Evolutionary conservation across 345 rosid species (phyloP).

Genomic region (Lepidium africanum): DNA sequence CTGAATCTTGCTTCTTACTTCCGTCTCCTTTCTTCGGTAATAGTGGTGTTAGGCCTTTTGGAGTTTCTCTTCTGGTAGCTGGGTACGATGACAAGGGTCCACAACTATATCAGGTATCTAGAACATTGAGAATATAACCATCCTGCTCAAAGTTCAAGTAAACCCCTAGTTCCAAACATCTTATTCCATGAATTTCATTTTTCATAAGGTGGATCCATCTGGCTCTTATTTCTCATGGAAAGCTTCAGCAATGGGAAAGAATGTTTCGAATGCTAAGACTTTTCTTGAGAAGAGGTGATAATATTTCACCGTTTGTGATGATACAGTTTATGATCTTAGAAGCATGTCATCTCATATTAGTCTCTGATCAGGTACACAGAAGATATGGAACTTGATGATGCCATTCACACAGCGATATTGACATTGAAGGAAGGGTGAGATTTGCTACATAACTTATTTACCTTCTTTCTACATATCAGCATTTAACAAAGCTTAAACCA

Average conservation of each 20-base stretch:
- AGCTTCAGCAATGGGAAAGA: conserved; percentile 99
- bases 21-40: neutral
- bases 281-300: conserved; percentile 92
- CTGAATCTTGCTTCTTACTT: neutral
- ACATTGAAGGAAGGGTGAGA: conserved; percentile 91
- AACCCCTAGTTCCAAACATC: neutral
- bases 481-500: neutral
- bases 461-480: neutral
- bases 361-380: conserved; percentile 60
- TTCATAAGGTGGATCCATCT: conserved; percentile 83
- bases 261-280: conserved; percentile 96
- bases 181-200: neutral
- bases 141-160: neutral
- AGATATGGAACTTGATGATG: conserved; percentile 99
- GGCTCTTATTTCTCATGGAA: conserved; percentile 99
- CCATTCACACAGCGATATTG: conserved; percentile 94
- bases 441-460: neutral
- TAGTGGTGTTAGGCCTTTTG: conserved; percentile 97
- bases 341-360: conserved; percentile 10
- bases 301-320: neutral
- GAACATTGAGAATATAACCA: neutral
- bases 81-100: conserved; percentile 97
- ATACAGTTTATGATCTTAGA: neutral
- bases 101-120: conserved; percentile 76
- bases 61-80: conserved; percentile 88